These are phyloP conservation scores for Candida qinlingensis DNA, from an alignment of 805 yeast species.

Conservation along the genomic window DNA sequence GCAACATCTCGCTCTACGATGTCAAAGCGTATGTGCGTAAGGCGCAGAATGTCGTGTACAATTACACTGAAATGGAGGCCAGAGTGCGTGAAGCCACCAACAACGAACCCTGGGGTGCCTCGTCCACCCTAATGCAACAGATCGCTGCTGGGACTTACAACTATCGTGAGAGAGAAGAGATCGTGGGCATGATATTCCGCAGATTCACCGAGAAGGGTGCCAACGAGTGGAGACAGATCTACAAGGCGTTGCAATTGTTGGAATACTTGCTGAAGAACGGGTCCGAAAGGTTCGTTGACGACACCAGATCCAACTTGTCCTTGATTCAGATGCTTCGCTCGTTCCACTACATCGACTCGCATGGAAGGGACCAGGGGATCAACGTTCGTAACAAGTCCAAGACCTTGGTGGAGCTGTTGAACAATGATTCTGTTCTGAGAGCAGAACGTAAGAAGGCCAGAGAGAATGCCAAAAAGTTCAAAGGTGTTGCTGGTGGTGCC, in stretches of 20 bases:
- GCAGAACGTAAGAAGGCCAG: conserved; percentile 89
- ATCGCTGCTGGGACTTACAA: conserved; percentile 94
- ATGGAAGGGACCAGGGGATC: conserved; percentile 94
- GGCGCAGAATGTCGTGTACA: conserved; percentile 95
- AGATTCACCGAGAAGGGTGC: conserved; percentile 95
- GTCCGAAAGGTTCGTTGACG: conserved; percentile 91
- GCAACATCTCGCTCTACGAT: conserved; percentile 86
- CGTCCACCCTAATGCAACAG: conserved; percentile 86
- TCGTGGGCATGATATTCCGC: conserved; percentile 69
- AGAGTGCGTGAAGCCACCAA: conserved; percentile 97
- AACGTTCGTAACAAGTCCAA: conserved; percentile 91
- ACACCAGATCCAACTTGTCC: conserved; percentile 77
- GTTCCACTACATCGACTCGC: conserved; percentile 90
- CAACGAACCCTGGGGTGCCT: conserved; percentile 99
- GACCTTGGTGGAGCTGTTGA: conserved; percentile 61
- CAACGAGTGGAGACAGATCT: conserved; percentile 96
- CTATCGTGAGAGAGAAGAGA: conserved; percentile 74
- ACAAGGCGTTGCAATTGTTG: conserved; percentile 85
- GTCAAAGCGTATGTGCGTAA: conserved; percentile 96
- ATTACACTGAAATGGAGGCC: conserved; percentile 94
- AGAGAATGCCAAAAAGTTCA: conserved; percentile 75
- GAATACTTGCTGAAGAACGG: conserved; percentile 92
- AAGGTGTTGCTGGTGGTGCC: conserved; percentile 68
- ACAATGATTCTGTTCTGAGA: conserved; percentile 72
- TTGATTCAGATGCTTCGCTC: conserved; percentile 83